These are phyloP conservation scores for Heliamphora exappendiculata DNA, from an alignment of 148 eudicot species.

Conservation along the genomic window DNA sequence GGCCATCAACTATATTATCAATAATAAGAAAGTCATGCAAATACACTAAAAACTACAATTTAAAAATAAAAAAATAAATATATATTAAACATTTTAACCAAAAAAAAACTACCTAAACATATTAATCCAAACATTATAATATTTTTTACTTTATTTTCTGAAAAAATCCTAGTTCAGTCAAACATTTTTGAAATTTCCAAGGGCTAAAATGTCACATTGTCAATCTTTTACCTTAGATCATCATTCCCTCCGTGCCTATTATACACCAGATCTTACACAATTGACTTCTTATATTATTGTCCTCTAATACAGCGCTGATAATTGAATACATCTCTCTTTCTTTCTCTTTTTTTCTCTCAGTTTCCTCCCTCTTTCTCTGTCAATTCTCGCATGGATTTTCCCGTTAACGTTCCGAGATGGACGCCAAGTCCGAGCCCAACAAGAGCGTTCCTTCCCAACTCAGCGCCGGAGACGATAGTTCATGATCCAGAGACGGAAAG, in stretches of 20 bases:
- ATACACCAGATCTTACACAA: background rate
- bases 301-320: too few relatives aligned
- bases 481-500: background rate
- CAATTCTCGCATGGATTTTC: background rate
- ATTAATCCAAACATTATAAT: too few relatives aligned
- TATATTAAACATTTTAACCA: too few relatives aligned
- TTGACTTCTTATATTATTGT: background rate
- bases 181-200: too few relatives aligned
- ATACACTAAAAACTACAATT: too few relatives aligned
- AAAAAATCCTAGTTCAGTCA: too few relatives aligned
- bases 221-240: background rate
- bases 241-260: background rate
- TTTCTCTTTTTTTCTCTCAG: background rate
- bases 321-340: background rate
- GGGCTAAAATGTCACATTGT: too few relatives aligned
- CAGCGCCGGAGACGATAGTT: background rate
- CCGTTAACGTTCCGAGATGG: conserved; percentile 28
- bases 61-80: too few relatives aligned
- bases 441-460: background rate
- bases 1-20: too few relatives aligned
- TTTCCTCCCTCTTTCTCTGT: background rate
- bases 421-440: conserved; percentile 39
- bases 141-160: too few relatives aligned
- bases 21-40: too few relatives aligned
- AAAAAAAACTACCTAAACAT: too few relatives aligned